Base-by-base conservation (phyloP, 129 eudicot species). In the Pseudognaphalium luteoalbum region DNA sequence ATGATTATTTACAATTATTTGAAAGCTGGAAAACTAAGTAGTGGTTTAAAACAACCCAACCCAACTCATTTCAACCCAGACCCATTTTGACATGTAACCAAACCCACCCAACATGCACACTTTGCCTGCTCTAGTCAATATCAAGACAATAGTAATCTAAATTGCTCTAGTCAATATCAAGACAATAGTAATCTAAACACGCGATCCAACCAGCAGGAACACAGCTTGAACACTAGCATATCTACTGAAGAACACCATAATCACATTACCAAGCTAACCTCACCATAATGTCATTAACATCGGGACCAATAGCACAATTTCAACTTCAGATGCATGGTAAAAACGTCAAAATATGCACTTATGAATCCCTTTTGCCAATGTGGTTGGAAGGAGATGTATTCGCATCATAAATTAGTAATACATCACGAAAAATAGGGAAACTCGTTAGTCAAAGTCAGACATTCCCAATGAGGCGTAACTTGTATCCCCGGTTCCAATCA, bases 401-500 rank as follows among this genome's bases (percentile, higher is more conserved):
- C 21, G 21, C 4, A 25, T 65, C 41, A 42, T 30, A 52, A 47
- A 66, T 15, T 25, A 25, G 28, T 25, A 25, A 25, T 25, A 25
- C 4, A 25, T 65, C 41, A 42, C 30, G 39, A 47, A 66, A 15
- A 57, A 57, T 20, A 29, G 28, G 30, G 63, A 76, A 41, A 17
- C 11, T 72, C 57, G 73, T 75, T 47, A 74, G 47, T 88, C 96
- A 52, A 81, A 39, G 57, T 83, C 85, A 1, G 91, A 68, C 76
- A 85, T 59, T 25, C 89, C 93, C 80, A 90, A 21, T 61, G 87
- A 73, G 4, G 88, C 44, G 71, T 72, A 85, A 83, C 81, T 88
- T 10, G 87, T 54, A 74, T 82, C 90, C n/a, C 59, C 85, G 3
- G 85, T 79, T 76, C 99, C 99, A 59, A 86, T 87, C 37, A 87